These are phyloP conservation scores for Calonectria pseudoreteaudii DNA, from an alignment of 2,329 filamentous ascomycete genomes.

Conservation along the genomic window DNA sequence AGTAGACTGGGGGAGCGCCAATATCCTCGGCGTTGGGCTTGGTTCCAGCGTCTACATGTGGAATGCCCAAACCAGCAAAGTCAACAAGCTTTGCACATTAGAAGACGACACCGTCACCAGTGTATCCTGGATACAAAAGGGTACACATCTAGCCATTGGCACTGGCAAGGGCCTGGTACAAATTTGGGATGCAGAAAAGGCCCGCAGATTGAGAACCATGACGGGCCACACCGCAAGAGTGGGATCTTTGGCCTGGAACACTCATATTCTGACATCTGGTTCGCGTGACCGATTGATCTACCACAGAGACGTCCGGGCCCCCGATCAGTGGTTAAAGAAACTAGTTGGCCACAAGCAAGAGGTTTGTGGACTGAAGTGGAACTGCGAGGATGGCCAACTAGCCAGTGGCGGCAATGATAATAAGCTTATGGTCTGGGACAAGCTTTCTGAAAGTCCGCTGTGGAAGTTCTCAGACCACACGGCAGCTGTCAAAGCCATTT, in stretches of 20 bases:
- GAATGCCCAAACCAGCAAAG: constrained; percentile 91
- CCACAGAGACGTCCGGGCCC: constrained; percentile 93
- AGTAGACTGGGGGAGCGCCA: constrained; percentile 97
- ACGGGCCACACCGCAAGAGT: constrained; percentile 94
- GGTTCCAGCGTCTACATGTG: constrained; percentile 98
- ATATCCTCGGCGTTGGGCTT: constrained; percentile 91
- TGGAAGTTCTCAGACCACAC: constrained; percentile 97
- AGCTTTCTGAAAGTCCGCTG: constrained; percentile 88
- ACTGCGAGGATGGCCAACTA: constrained; percentile 93
- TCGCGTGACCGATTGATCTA: constrained; percentile 94
- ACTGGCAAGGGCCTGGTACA: constrained; percentile 95
- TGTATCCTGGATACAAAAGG: constrained; percentile 98
- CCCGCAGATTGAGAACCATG: constrained; percentile 91
- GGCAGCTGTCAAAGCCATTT: constrained; percentile 96
- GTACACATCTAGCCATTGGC: constrained; percentile 94
- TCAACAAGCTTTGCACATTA: constrained; percentile 93
- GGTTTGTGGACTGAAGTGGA: constrained; percentile 97
- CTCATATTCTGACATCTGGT: constrained; percentile 95
- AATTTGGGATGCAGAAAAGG: constrained; percentile 95
- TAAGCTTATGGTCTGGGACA: constrained; percentile 99
- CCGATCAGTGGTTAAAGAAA: constrained; percentile 89
- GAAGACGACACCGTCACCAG: constrained; percentile 95
- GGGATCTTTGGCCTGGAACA: constrained; percentile 96
- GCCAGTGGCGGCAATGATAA: constrained; percentile 98
- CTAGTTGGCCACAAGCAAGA: constrained; percentile 97